Evolutionary conservation across 345 rosid genomes (phyloP).

Genomic region (Corchorus capsularis): DNA sequence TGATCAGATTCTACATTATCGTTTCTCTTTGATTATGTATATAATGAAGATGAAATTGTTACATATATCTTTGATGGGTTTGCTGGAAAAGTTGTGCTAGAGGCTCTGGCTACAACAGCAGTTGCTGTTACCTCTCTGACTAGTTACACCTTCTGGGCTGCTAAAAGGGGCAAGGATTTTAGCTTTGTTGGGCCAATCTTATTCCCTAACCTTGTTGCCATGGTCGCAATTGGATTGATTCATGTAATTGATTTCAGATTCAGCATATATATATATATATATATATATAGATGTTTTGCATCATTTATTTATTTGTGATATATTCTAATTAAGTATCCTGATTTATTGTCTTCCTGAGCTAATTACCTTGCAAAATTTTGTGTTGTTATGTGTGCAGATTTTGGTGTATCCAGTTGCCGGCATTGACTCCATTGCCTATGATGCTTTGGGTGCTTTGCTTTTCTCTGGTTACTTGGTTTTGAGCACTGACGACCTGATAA

Average conservation of each 20-base stretch:
- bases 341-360: neutral
- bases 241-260: constrained; percentile 45
- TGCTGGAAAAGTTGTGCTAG: constrained; percentile 24
- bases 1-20: too few relatives aligned
- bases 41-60: neutral
- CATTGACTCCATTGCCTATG: constrained; percentile 62
- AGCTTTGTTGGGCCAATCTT: constrained; percentile 81
- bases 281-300: too few relatives aligned
- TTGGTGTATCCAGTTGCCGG: constrained; percentile 73
- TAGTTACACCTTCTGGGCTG: constrained; percentile 91
- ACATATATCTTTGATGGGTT: neutral
- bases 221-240: constrained; percentile 69
- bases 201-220: constrained; percentile 77
- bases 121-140: constrained; percentile 79
- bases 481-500: constrained; percentile 83
- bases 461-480: constrained; percentile 84
- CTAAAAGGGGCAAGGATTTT: constrained; percentile 89
- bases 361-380: too few relatives aligned
- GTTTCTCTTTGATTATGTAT: too few relatives aligned
- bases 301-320: too few relatives aligned
- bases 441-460: constrained; percentile 70
- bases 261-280: neutral
- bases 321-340: too few relatives aligned
- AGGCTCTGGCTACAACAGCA: constrained; percentile 63
- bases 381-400: constrained; percentile 42